These are phyloP conservation scores for Pythium folliculosum DNA, from an alignment of 352 stramenopile genomes.

Conservation along the genomic window DNA sequence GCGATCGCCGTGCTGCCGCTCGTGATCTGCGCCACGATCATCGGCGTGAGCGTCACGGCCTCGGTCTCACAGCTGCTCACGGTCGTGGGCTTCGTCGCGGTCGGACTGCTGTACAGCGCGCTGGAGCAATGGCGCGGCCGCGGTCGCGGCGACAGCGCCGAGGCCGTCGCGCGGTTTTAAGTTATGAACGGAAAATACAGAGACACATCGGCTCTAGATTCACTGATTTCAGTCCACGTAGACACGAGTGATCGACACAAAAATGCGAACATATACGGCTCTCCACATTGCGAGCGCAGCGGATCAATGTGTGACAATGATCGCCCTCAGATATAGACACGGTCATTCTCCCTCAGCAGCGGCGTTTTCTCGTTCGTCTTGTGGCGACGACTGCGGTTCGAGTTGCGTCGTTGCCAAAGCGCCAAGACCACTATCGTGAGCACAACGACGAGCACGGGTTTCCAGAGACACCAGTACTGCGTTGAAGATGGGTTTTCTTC, in stretches of 20 bases:
- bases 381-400: not conserved
- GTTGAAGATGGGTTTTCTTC: too few species aligned
- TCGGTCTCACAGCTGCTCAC: conserved; percentile 6
- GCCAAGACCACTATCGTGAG: not conserved
- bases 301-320: too few species aligned
- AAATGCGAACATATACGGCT: too few species aligned
- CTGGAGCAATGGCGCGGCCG: conserved; percentile 7
- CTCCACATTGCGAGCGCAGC: too few species aligned
- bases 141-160: too few species aligned
- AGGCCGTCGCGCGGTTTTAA: conserved; percentile 4
- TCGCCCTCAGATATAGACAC: conserved; percentile 12
- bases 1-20: conserved; percentile 17
- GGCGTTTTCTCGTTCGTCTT: conserved; percentile 7
- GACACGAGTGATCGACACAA: too few species aligned
- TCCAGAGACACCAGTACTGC: not conserved
- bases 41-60: conserved; percentile 1
- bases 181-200: not conserved
- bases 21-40: conserved; percentile 9
- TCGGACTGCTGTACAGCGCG: conserved; percentile 12
- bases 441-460: conserved; percentile 1
- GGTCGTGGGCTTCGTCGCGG: conserved; percentile 3
- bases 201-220: too few species aligned
- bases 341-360: not conserved
- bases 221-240: too few species aligned
- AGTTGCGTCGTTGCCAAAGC: not conserved